Base-by-base conservation (phyloP, 768 basidiomycete species). In the Pulveroboletus ravenelii region DNA sequence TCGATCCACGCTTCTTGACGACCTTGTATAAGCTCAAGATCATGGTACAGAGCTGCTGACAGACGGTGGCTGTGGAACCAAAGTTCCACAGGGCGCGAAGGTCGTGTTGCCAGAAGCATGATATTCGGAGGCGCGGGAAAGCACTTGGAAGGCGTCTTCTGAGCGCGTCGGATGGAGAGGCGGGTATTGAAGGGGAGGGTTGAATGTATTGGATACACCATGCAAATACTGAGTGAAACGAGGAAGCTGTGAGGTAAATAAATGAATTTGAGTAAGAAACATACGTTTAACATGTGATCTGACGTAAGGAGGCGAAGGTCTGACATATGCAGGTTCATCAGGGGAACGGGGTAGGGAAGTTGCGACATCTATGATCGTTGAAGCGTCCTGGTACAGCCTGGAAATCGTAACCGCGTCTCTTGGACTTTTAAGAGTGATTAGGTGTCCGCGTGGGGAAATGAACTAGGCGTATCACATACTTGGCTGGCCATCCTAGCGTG, bases 51-150 rank as follows among this genome's bases (percentile, higher is more conserved):
- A 97, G 77, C 57, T 95, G 91, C 56, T 91, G 89, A 9, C 80
- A 77, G 10, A 92, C 60, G 29, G 80, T 76, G 14, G 80, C 73
- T 1, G 80, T 75, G 0, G 84, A 78, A 7, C 82, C 84, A 45
- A 93, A 78, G 35, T 82, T 88, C 91, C 92, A 95, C 35, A 90
- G 66, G 0, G 90, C 80, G 55, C 89, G 87, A 27, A 95, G 79
- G 71, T 96, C 90, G 65, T 95, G 93, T 63, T 94, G 90, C 89
- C 91, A 95, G 64, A 95, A 93, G 63, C 90, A 94, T 2, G 89
- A 93, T 54, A 94, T 80, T 34, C 90, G 84, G 25, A 92, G 64
- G 53, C 78, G 73, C 38, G 70, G 74, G 47, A 61, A 40, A 32
- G 29, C 55, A 29, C 52, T 52, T 15, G 69, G 61, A 41, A 70